These are phyloP conservation scores for Darksidea phi DNA, from an alignment of 495 filamentous ascomycete species.

Conservation along the genomic window DNA sequence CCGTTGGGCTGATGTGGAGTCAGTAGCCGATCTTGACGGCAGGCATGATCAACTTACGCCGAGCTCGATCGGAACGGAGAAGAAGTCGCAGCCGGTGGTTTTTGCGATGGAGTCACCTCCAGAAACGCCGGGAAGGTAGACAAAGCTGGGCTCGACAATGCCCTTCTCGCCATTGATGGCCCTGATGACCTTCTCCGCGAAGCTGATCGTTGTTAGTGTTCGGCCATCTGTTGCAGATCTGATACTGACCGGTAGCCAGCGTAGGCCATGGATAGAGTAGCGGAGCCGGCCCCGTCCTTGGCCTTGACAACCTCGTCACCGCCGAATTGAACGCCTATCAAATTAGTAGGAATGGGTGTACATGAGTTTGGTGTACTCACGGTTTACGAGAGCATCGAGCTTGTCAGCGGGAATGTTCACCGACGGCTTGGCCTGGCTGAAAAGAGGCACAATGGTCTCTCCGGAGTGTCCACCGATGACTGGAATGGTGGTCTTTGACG, in stretches of 20 bases:
- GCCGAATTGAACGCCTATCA: slow-evolving; percentile 86
- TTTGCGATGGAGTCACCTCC: slow-evolving; percentile 83
- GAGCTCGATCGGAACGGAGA: slow-evolving; percentile 92
- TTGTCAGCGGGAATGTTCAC: slow-evolving; percentile 83
- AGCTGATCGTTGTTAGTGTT: slow-evolving; percentile 52
- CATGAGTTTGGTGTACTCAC: slow-evolving; percentile 48
- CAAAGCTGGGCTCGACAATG: slow-evolving; percentile 88
- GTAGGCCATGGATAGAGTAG: slow-evolving; percentile 96
- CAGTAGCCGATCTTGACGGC: background rate
- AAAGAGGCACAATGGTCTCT: slow-evolving; percentile 95
- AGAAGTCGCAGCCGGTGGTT: slow-evolving; percentile 83
- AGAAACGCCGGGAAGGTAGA: slow-evolving; percentile 86
- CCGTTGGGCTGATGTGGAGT: slow-evolving; percentile 63
- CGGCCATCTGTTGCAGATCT: slow-evolving; percentile 34
- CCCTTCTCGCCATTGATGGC: slow-evolving; percentile 83
- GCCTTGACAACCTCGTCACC: slow-evolving; percentile 98
- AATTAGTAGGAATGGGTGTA: background rate
- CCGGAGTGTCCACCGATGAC: slow-evolving; percentile 97
- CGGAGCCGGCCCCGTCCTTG: slow-evolving; percentile 92
- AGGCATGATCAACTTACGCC: slow-evolving; percentile 64
- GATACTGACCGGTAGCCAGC: slow-evolving; percentile 77
- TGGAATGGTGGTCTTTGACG: slow-evolving; percentile 76
- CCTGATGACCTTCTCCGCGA: slow-evolving; percentile 89
- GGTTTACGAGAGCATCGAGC: slow-evolving; percentile 80
- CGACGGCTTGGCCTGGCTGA: slow-evolving; percentile 80